Conservation (phyloP, 345 rosid genomes). For the Gossypium raimondii region DNA sequence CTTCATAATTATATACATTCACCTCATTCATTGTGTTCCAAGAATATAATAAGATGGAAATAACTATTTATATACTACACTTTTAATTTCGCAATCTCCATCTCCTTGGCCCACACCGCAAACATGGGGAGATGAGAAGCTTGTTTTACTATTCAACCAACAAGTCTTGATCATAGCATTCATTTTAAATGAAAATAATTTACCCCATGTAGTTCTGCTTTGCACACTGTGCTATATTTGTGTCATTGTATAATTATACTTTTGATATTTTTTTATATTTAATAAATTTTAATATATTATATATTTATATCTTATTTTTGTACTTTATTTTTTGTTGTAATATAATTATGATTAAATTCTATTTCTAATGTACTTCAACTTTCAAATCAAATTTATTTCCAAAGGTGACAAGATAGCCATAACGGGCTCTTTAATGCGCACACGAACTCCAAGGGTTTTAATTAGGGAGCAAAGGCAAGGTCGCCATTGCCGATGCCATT, state of each 20-base stretch:
- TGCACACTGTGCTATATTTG: not conserved
- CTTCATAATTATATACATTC: not conserved
- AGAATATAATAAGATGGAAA: not conserved
- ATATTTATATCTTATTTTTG: too few species aligned
- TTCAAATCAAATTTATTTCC: not conserved
- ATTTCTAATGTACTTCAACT: not conserved
- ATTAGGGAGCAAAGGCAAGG: not conserved
- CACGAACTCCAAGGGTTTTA: not conserved
- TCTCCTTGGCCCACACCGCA: not conserved
- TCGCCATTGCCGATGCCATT: not conserved
- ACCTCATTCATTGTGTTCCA: not conserved
- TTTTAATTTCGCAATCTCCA: not conserved
- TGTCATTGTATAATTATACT: too few species aligned
- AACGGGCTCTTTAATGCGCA: not conserved
- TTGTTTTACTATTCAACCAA: not conserved
- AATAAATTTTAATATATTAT: too few species aligned
- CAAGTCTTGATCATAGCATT: conserved; percentile 9
- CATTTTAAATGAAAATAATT: not conserved
- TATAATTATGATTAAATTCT: too few species aligned
- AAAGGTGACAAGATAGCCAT: too few species aligned
- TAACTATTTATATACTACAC: not conserved
- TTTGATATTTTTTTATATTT: too few species aligned
- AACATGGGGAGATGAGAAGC: conserved; percentile 5
- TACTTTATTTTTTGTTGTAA: too few species aligned
- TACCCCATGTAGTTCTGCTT: not conserved